Percentiles rank a stretch among this genome's conserved stretches.
Evolutionary conservation across 371 early-diverging fungal species (phyloP).

Genomic region (Zychaea mexicana): DNA sequence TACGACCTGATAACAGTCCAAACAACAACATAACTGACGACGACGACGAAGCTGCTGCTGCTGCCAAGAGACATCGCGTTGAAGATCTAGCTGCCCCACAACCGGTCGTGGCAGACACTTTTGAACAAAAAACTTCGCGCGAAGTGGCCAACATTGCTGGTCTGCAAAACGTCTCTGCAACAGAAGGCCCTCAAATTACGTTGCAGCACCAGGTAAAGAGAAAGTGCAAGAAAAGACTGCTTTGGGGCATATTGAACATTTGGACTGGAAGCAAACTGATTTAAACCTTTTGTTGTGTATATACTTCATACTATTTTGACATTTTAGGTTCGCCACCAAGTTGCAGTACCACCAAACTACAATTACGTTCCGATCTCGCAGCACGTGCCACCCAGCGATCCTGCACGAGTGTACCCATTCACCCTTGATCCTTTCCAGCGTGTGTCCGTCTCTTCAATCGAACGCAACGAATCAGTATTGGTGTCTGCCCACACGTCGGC

Average conservation of each 20-base stretch:
- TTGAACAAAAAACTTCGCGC: constrained; percentile 77
- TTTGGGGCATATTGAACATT: no score
- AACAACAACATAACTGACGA: background rate
- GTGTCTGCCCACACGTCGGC: constrained; percentile 99
- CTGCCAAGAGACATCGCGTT: background rate
- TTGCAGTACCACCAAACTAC: constrained; percentile 90
- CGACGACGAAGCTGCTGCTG: background rate
- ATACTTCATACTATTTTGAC: no score
- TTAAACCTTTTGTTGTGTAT: no score
- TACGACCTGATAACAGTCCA: background rate
- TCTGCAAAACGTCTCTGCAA: constrained; percentile 53
- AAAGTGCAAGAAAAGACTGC: no score
- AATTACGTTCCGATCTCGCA: constrained; percentile 85
- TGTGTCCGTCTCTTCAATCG: constrained; percentile 89
- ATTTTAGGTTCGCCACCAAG: constrained; percentile 89
- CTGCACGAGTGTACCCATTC: constrained; percentile 93
- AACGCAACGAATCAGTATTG: constrained; percentile 96
- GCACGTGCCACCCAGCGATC: constrained; percentile 78
- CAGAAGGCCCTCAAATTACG: constrained; percentile 58
- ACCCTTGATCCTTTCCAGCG: constrained; percentile 98
- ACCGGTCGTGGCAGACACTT: constrained; percentile 74
- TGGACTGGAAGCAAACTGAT: no score
- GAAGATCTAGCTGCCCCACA: background rate
- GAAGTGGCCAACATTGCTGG: constrained; percentile 72
- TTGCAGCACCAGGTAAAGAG: constrained; percentile 53